Conservation (phyloP, 257 asterid species). For the Ballota nigra region DNA sequence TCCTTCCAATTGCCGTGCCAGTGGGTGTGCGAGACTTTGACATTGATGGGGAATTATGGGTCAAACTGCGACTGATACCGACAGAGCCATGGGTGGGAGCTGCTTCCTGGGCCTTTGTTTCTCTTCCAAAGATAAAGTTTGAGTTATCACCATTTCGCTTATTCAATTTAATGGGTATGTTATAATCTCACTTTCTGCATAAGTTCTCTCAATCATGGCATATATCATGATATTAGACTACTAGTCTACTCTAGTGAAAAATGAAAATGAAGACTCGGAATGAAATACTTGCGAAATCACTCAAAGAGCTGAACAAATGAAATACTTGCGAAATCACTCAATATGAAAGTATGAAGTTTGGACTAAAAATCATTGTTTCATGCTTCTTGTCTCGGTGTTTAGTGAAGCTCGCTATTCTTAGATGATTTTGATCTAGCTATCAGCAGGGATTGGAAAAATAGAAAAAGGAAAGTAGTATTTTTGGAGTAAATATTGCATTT, state of each 20-base stretch:
- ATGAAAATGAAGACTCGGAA: slow-evolving; percentile 6
- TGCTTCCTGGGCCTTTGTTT: slow-evolving; percentile 97
- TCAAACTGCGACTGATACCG: slow-evolving; percentile 82
- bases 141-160: slow-evolving; percentile 92
- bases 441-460: not conserved
- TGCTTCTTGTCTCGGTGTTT: not conserved
- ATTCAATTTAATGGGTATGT: slow-evolving; percentile 94
- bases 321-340: slow-evolving; percentile 9
- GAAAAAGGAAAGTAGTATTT: not conserved
- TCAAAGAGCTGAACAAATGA: not conserved
- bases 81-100: slow-evolving; percentile 99
- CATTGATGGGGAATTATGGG: slow-evolving; percentile 98
- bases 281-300: slow-evolving; percentile 5
- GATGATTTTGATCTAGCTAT: not conserved
- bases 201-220: slow-evolving; percentile 20
- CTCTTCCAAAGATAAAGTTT: slow-evolving; percentile 95
- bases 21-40: slow-evolving; percentile 91
- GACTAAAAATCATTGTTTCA: not conserved
- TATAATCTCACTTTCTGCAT: slow-evolving; percentile 7
- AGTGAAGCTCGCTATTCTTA: not conserved
- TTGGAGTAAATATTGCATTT: not conserved
- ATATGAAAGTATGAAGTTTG: not conserved
- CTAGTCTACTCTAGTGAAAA: slow-evolving; percentile 7
- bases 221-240: not conserved
- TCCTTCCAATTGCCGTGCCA: slow-evolving; percentile 81